A percentile compares a stretch with the other conserved stretches of the same genome.
These are phyloP conservation scores for Camellia oleifera DNA, from an alignment of 179 eudicot species.

Conservation along the genomic window DNA sequence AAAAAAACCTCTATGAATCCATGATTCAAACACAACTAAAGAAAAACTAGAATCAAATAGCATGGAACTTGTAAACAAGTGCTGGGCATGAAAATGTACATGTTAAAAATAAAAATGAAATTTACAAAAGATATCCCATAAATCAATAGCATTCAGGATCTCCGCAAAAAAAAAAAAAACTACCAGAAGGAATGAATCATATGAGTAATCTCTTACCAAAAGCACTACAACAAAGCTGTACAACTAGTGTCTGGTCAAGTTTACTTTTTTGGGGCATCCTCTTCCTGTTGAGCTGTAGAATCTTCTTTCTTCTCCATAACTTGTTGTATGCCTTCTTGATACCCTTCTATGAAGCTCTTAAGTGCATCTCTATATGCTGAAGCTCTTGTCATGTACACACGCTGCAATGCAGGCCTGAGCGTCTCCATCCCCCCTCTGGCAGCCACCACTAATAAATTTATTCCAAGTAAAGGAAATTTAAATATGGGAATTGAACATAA, in stretches of 20 bases:
- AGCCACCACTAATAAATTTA: conserved; percentile 54
- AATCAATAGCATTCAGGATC: background rate
- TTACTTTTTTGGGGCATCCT: conserved; percentile 33
- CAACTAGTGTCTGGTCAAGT: conserved; percentile 19
- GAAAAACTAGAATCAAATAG: background rate
- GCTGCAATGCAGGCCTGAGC: conserved; percentile 75
- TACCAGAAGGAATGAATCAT: background rate
- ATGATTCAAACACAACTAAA: background rate
- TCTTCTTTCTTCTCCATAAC: conserved; percentile 67
- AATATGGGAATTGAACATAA: background rate
- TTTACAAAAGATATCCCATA: conserved; percentile 9
- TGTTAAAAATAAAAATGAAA: background rate
- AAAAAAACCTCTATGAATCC: too few species aligned
- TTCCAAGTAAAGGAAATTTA: conserved; percentile 1
- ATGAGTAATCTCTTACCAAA: conserved; percentile 8
- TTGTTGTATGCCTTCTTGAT: conserved; percentile 83
- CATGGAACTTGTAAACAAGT: background rate
- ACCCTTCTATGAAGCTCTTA: conserved; percentile 73
- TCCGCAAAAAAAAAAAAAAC: background rate
- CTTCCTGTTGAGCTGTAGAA: conserved; percentile 36
- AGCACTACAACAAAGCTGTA: background rate
- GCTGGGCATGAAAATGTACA: background rate
- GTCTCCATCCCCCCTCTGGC: conserved; percentile 97
- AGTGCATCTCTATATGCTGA: conserved; percentile 88
- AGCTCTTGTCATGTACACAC: conserved; percentile 87